Conservation (phyloP, 768 basidiomycete species). For the Phylloporus scabripes region DNA sequence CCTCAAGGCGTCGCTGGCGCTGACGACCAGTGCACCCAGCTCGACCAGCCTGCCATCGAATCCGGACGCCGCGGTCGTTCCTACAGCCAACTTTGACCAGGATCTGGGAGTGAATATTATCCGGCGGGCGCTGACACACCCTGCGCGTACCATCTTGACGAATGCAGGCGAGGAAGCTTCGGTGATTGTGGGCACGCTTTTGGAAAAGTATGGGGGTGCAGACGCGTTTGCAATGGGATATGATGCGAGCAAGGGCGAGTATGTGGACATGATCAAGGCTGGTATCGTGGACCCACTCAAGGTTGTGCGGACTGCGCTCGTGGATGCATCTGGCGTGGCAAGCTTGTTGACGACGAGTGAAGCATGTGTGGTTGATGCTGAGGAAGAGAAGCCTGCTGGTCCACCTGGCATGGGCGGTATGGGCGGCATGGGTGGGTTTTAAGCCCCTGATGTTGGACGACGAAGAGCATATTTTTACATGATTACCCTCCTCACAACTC, state of each 20-base stretch:
- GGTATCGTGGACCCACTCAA: slow-evolving; percentile 96
- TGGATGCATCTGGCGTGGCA: slow-evolving; percentile 93
- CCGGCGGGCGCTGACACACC: slow-evolving; percentile 75
- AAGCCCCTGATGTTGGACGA: slow-evolving; percentile 8
- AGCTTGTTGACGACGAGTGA: slow-evolving; percentile 91
- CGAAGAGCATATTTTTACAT: neutral
- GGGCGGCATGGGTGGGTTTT: slow-evolving; percentile 51
- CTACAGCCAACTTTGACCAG: slow-evolving; percentile 92
- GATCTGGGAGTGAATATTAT: slow-evolving; percentile 94
- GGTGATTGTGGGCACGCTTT: slow-evolving; percentile 86
- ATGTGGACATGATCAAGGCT: slow-evolving; percentile 88
- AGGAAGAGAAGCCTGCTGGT: slow-evolving; percentile 64
- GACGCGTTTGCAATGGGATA: slow-evolving; percentile 88
- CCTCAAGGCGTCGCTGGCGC: slow-evolving; percentile 74
- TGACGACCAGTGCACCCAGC: slow-evolving; percentile 50
- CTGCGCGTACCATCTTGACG: slow-evolving; percentile 81
- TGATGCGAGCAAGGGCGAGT: slow-evolving; percentile 88
- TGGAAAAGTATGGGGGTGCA: slow-evolving; percentile 57
- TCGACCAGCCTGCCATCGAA: slow-evolving; percentile 43
- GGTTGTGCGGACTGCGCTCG: slow-evolving; percentile 89
- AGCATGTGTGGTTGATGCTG: slow-evolving; percentile 86
- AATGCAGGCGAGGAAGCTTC: slow-evolving; percentile 94
- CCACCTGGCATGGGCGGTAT: slow-evolving; percentile 57
- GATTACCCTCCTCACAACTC: slow-evolving; percentile 8
- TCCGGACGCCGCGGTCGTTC: slow-evolving; percentile 60